These are phyloP conservation scores for Podaxis sp. DNA, from an alignment of 768 basidiomycete genomes.

Conservation along the genomic window DNA sequence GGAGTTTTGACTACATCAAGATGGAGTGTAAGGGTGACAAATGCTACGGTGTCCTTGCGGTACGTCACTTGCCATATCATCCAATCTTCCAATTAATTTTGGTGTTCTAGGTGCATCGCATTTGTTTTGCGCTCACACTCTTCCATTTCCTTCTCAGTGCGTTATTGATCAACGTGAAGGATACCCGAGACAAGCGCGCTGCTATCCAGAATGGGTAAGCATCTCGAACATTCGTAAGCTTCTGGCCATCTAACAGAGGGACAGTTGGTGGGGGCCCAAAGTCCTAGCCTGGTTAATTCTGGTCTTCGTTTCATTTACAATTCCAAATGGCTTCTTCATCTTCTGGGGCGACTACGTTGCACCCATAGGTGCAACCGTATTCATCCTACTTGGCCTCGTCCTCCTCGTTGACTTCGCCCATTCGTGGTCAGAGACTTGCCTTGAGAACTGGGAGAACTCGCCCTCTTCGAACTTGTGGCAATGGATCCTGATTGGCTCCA, in stretches of 20 bases:
- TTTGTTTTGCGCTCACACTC: conserved; percentile 91
- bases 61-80: conserved; percentile 35
- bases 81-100: conserved; percentile 2
- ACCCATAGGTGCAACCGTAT: conserved; percentile 87
- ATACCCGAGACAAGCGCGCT: conserved; percentile 90
- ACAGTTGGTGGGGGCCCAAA: conserved; percentile 98
- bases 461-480: conserved; percentile 85
- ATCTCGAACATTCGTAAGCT: not conserved
- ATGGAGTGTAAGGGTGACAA: conserved; percentile 93
- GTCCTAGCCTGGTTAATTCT: conserved; percentile 86
- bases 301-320: conserved; percentile 82
- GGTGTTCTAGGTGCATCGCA: conserved; percentile 73
- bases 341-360: conserved; percentile 96
- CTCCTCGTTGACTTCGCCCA: conserved; percentile 98
- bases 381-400: conserved; percentile 96
- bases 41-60: conserved; percentile 95
- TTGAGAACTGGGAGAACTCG: conserved; percentile 91
- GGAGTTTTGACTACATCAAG: conserved; percentile 96
- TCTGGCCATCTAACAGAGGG: conserved; percentile 9
- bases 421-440: conserved; percentile 95
- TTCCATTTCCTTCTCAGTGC: conserved; percentile 84
- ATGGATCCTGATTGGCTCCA: conserved; percentile 92
- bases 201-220: conserved; percentile 94
- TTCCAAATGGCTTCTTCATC: conserved; percentile 97
- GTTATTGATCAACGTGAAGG: conserved; percentile 80